Base-by-base conservation (phyloP, 139 green algal genomes). In the Chlamydomonas sp. region DNA sequence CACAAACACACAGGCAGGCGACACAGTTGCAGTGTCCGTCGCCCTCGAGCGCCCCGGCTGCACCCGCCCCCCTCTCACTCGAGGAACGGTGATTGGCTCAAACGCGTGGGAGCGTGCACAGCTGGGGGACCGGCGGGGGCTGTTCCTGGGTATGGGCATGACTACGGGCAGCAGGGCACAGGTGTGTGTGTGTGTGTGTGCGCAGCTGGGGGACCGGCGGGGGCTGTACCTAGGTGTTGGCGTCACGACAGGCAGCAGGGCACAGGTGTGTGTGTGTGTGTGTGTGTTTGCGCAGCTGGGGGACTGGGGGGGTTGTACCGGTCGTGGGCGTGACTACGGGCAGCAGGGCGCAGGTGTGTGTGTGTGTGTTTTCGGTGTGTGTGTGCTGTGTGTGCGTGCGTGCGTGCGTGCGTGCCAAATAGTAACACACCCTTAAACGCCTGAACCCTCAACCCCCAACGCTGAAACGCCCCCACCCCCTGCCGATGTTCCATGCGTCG, bases 1-100 rank as follows among this genome's bases (percentile, higher is more conserved):
- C 16, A 26, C 16, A 16, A 13, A 54, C 43, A 13, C 43, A 13
- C 43, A 13, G 13, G 13, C 13, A 54, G 34, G 24, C 30, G 54
- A 20, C 24, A 64, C 54, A 36, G 54, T 22, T 64, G 54, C 26
- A 26, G 54, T 20, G 26, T n/a, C n/a, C n/a, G n/a, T n/a, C n/a
- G n/a, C n/a, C n/a, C n/a, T n/a, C n/a, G n/a, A n/a, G n/a, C n/a
- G n/a, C n/a, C n/a, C n/a, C n/a, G n/a, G n/a, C n/a, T n/a, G n/a
- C n/a, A n/a, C n/a, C n/a, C n/a, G n/a, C n/a, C n/a, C n/a, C n/a
- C n/a, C n/a, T n/a, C n/a, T 89, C 22, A 91, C 88, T 0, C 59
- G 85, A 0, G 85, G 88, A 13, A 78, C 79, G 0, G 58, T 79
- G 0, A 65, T 93, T 26, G 62, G 61, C n/a, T 72, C 69, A 2